These are phyloP conservation scores for Hemerocallis citrina DNA, from an alignment of 106 monocot species.

Conservation along the genomic window DNA sequence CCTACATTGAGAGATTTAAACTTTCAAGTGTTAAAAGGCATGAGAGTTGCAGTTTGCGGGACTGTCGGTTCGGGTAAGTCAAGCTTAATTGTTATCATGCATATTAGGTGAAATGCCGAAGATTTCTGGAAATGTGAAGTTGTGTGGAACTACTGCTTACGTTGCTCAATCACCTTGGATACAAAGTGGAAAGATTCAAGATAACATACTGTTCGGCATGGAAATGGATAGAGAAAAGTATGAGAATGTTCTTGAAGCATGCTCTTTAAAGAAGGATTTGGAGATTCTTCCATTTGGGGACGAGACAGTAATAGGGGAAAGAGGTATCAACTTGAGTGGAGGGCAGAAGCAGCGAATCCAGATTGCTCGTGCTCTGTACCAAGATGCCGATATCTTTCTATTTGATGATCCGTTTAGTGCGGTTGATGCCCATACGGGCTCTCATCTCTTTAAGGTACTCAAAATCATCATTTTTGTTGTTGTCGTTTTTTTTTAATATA, in stretches of 20 bases:
- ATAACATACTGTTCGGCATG: slow-evolving; percentile 80
- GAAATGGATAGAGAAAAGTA: slow-evolving; percentile 74
- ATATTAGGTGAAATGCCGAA: slow-evolving; percentile 83
- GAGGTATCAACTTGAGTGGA: slow-evolving; percentile 93
- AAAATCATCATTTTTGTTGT: too few relatives aligned
- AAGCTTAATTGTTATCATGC: slow-evolving; percentile 69
- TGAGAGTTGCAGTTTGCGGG: slow-evolving; percentile 83
- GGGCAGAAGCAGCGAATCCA: slow-evolving; percentile 96
- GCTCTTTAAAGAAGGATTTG: slow-evolving; percentile 82
- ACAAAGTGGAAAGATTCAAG: slow-evolving; percentile 90
- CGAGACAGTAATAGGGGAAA: slow-evolving; percentile 84
- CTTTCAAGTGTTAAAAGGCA: slow-evolving; percentile 50
- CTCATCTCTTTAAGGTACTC: slow-evolving; percentile 84
- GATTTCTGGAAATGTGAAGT: slow-evolving; percentile 43
- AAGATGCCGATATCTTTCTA: slow-evolving; percentile 77
- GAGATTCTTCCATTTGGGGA: slow-evolving; percentile 87
- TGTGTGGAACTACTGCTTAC: slow-evolving; percentile 72
- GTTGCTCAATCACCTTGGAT: slow-evolving; percentile 94
- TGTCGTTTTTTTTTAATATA: too few relatives aligned
- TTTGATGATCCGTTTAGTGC: slow-evolving; percentile 98
- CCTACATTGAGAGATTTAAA: slow-evolving; percentile 62
- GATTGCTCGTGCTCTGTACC: slow-evolving; percentile 90
- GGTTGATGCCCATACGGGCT: slow-evolving; percentile 90
- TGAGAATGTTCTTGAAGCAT: slow-evolving; percentile 52
- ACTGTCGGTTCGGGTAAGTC: slow-evolving; percentile 88